Evolutionary conservation across 2,329 filamentous ascomycete genomes (phyloP), one percentile per base, ranked within the genome.

Genomic region (Hymenoscyphus repandus): DNA sequence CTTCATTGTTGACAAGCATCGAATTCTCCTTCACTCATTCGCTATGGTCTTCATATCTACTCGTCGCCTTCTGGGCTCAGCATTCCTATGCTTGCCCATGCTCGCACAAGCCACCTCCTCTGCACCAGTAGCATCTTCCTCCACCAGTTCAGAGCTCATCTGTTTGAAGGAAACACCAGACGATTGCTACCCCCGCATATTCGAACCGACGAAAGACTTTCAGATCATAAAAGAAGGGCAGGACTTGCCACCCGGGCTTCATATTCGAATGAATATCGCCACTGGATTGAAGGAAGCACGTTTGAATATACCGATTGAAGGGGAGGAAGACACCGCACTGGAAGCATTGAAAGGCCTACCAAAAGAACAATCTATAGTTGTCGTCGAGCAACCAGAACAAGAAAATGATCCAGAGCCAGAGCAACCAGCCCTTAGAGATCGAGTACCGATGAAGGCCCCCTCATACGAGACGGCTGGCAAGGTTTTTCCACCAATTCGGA

Each of bases 111-210:
- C 59, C 31, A 46, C 45, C 18, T 54, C 58, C n/a, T 51, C 56
- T 34, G 50, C 56, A 22, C 49, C 55, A 38, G 27, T 52, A 18
- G 47, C 51, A 31, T 61, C 62, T 13, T 54, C 60, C 33, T 30
- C 57, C 12, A 57, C 71, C 51, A 69, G 75, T 32, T 62, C 67
- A n/a, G 77, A 83, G 37, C 68, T 86, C 49, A 85, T 88, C 65
- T 88, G 84, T 58, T 80, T 83, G 64, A 80, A 78, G 38, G 70
- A 74, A 43, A 74, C 83, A 58, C 69, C 73, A 0, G 67, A 73
- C 41, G 82, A 85, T 51, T 88, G 84, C 66, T 88, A 88, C 58
- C 82, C 83, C 1, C 76, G 74, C 43, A 55, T 83, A 1, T 88
- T 88, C 54, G 72, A 77, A 49, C 72, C 84, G 1, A 87, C 83